Base-by-base conservation (phyloP, 2,329 filamentous ascomycete species). In the Blastomyces emzantsi region DNA sequence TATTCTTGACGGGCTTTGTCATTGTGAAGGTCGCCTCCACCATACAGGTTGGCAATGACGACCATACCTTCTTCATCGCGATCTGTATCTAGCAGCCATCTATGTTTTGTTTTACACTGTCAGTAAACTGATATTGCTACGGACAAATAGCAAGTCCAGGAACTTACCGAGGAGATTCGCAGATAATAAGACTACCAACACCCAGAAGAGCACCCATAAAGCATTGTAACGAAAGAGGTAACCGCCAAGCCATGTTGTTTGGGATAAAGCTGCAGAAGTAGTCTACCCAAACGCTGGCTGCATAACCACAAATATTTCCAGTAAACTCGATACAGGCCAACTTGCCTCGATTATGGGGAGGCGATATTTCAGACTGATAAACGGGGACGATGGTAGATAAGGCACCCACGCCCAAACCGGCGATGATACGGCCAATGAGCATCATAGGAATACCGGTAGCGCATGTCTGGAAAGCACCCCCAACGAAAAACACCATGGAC, bases 11-110 rank as follows among this genome's bases (percentile, higher is more conserved):
- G 87, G 1, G 94, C 94, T 76, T 95, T 94, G 64, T 88, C 80
- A 74, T 96, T 90, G 77, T 97, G 92, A 66, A 97, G 92, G 74
- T 99, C 94, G 65, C 94, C 94, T 72, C 90, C 91, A 63, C 94
- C 94, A 72, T 97, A 97, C 7, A 99, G 82, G 74, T 97, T 97
- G 65, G 94, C 94, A 78, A 99, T 97, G 59, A 99, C 94, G 36
- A 97, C 88, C 77, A 99, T 97, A 62, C 94, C 94, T 76, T 99
- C 94, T 75, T 99, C 94, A 72, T 99, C 94, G 72, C 97, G 90
- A 70, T 99, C 94, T 73, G 96, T 96, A 74, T 99, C 94, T 58
- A 99, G 82, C 9, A 99, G 85, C 94, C 94, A 99, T 80, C 93
- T 94, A 68, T 36, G 2, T 9, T 39, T 49, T 64, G 17, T 25